Base-by-base conservation (phyloP, 2,329 filamentous ascomycete species). In the Calonectria pseudoreteaudii region DNA sequence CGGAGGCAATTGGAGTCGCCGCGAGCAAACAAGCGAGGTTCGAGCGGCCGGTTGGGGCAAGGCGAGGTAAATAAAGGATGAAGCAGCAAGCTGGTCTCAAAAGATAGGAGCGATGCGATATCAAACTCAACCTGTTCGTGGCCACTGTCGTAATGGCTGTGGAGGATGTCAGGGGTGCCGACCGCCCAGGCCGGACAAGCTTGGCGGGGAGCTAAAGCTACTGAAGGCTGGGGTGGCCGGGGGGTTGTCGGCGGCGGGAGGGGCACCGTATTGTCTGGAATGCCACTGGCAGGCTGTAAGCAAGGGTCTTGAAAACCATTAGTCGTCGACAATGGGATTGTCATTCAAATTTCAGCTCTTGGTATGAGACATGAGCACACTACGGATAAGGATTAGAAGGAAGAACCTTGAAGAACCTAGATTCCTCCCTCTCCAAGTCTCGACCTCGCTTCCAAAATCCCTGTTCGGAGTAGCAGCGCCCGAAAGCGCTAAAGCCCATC, bases 91-190 rank as follows among this genome's bases (percentile, higher is more conserved):
- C 36, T 16, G 47, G 38, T n/a, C 60, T 20, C 44, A 49, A 34
- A 34, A 64, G 66, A 53, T 70, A 38, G 23, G 52, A 66, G 62
- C 56, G 62, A 73, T 71, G 44, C 68, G 62, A 56, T 56, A 31
- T 64, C 60, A 30, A 72, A 53, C 41, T 72, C 30, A 65, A 56
- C 66, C 66, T 70, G 62, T 47, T 66, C 31, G 60, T 73, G 66
- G 58, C 60, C 66, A 58, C 71, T 73, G 50, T 73, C 71, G 71
- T 71, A 73, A 73, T 73, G 28, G 34, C 30, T 20, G 71, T 67
- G 71, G 71, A 64, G 62, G 62, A 7, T 28, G 52, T 49, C 65
- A 72, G 67, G 71, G 71, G 71, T 47, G 50, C 28, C 56, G 14
- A 62, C 64, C 49, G 52, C 53, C 38, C 26, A 31, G 30, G 34